Percentiles rank a stretch among this genome's conserved stretches.
Evolutionary conservation across 768 basidiomycete genomes (phyloP).

Genomic region (Cubamyces sp.): DNA sequence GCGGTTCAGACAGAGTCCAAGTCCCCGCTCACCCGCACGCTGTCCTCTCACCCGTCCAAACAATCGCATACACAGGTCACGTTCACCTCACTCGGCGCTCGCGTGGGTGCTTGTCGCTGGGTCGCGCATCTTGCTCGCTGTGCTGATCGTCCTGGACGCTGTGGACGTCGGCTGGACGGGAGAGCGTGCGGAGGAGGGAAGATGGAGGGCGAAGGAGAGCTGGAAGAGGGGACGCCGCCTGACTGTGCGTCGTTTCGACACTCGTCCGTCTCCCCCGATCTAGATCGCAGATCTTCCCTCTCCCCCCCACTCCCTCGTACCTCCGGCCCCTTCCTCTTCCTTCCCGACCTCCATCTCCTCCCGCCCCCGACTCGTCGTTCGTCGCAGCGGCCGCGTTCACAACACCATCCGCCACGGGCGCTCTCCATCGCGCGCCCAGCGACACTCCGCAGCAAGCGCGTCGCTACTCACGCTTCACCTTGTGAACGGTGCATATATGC

Average conservation of each 20-base stretch:
- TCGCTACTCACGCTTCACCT: too few species aligned
- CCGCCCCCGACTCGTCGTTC: not conserved
- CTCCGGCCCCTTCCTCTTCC: not conserved
- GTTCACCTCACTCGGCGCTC: not conserved
- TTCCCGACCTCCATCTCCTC: not conserved
- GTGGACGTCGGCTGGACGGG: not conserved
- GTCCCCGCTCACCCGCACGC: not conserved
- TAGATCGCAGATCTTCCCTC: conserved; percentile 10
- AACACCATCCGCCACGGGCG: not conserved
- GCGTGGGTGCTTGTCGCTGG: not conserved
- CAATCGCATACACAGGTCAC: conserved; percentile 20
- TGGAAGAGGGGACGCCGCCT: conserved; percentile 2
- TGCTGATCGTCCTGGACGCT: not conserved
- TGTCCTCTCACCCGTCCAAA: conserved; percentile 3
- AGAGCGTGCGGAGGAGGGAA: not conserved
- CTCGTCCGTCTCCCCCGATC: conserved; percentile 11
- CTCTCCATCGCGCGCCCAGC: not conserved
- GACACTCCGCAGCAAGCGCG: too few species aligned
- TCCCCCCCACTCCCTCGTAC: not conserved
- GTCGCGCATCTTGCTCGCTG: not conserved
- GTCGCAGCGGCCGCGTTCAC: not conserved
- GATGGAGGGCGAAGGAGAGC: not conserved
- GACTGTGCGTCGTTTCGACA: conserved; percentile 7
- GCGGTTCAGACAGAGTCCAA: conserved; percentile 13
- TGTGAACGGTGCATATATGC: too few species aligned